Evolutionary conservation across 495 filamentous ascomycete species (phyloP), one percentile per base, ranked within the genome.

Genomic region (Daldinia vernicosa): DNA sequence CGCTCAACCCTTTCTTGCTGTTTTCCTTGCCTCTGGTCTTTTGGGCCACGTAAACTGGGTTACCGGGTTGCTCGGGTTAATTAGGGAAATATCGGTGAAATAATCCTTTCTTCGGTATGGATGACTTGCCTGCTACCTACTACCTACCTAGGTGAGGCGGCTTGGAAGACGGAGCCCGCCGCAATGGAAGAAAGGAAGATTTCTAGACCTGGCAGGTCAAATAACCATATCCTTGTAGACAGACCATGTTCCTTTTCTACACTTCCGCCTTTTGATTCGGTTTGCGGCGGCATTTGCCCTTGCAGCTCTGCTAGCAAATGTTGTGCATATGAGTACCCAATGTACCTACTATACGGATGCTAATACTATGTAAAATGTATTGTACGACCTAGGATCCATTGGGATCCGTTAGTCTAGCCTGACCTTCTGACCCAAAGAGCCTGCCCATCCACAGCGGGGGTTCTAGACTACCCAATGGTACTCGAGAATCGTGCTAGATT

Each of bases 121-220:
- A 53, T 30, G 26, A 43, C n/a, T 37, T 39, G 33, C 19, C 30
- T 37, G 30, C n/a, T 57, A 45, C 51, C 30, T 61, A 22, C 33
- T 55, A 50, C 43, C 67, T 66, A 62, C 57, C 68, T 62, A 62
- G 68, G 57, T 71, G 61, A 66, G 57, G 63, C 28, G 50, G 27
- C 47, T 60, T 63, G 43, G 8, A 22, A 47, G 17, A 47, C 8
- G 17, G n/a, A 24, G 45, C 15, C 56, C 30, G 39, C 63, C 58
- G 32, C 35, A 32, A 65, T 60, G 60, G 60, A 61, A 68, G 37
- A 68, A 64, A 54, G 63, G 58, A 71, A 67, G 33, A 55, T 71
- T 63, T 67, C 62, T 63, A 70, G 71, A 67, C 63, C 50, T 54
- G 71, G 71, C 52, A 74, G 67, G 59, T 71, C 71, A 66, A 22